Evolutionary conservation across 2,329 filamentous ascomycete species (phyloP).

Genomic region (Colletotrichum camelliae): DNA sequence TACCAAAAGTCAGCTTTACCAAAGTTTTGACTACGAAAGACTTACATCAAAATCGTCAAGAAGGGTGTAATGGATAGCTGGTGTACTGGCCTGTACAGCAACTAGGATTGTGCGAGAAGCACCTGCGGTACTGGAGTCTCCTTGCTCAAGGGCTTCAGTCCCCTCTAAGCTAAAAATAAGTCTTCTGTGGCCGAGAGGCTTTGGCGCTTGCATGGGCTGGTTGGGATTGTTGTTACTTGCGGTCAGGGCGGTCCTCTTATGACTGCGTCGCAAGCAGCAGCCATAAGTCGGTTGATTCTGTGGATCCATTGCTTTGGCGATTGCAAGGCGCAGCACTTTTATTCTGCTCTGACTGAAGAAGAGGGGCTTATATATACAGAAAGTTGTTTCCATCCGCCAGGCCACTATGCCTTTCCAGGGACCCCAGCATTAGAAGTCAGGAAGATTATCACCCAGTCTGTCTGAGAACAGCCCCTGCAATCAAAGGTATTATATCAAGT

Average conservation of each 20-base stretch:
- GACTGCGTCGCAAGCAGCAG: not conserved
- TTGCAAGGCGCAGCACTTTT: not conserved
- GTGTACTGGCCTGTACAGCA: not conserved
- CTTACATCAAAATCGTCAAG: not conserved
- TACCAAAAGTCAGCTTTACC: not conserved
- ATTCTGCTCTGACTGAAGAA: not conserved
- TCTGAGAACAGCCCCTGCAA: not conserved
- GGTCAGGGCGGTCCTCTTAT: not conserved
- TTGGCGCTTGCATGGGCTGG: not conserved
- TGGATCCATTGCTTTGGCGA: not conserved
- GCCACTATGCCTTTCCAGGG: not conserved
- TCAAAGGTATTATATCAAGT: not conserved
- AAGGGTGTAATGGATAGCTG: not conserved
- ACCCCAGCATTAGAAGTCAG: not conserved
- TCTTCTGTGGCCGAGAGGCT: not conserved
- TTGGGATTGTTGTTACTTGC: not conserved
- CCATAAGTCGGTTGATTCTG: not conserved
- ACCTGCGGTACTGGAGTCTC: not conserved
- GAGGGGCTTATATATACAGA: not conserved
- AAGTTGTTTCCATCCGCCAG: not conserved
- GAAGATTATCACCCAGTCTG: not conserved
- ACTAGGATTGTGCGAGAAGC: not conserved
- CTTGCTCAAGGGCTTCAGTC: not conserved
- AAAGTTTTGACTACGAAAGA: not conserved
- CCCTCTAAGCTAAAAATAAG: not conserved